These are phyloP conservation scores for Glarea lozoyensis DNA, from an alignment of 495 filamentous ascomycete genomes.

Conservation along the genomic window DNA sequence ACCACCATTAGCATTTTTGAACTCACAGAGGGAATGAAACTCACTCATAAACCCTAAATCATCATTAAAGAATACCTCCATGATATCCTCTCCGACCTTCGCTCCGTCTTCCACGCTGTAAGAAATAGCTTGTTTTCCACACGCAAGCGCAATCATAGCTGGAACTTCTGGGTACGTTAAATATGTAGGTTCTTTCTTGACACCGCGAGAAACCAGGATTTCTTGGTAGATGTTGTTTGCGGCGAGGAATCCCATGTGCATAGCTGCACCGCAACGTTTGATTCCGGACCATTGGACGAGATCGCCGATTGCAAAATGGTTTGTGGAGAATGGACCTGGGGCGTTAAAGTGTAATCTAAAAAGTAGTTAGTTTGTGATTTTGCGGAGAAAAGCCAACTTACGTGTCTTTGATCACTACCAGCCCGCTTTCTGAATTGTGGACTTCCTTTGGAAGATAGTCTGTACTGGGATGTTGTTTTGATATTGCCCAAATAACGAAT, in stretches of 20 bases:
- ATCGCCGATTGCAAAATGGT: conserved; percentile 52
- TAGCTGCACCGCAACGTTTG: conserved; percentile 60
- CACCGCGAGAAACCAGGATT: conserved; percentile 35
- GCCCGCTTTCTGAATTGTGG: conserved; percentile 41
- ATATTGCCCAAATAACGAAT: conserved; percentile 52
- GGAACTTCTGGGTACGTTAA: conserved; percentile 40
- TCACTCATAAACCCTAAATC: conserved; percentile 50
- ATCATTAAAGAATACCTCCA: conserved; percentile 52
- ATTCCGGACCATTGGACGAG: conserved; percentile 56
- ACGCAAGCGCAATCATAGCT: conserved; percentile 55
- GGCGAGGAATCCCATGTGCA: conserved; percentile 55
- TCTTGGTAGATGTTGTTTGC: conserved; percentile 52
- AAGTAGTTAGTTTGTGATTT: conserved; percentile 9
- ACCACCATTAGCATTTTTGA: conserved; percentile 13
- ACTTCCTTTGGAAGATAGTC: conserved; percentile 39
- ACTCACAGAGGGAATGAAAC: neutral
- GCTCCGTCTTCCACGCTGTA: conserved; percentile 42
- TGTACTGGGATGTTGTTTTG: conserved; percentile 43
- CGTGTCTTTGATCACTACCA: conserved; percentile 40
- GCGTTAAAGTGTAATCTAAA: conserved; percentile 4
- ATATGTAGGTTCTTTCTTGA: conserved; percentile 29
- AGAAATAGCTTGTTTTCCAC: conserved; percentile 53
- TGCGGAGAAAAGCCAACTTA: conserved; percentile 18
- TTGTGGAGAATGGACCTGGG: conserved; percentile 28
- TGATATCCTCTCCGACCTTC: conserved; percentile 45